A percentile compares a stretch with the other conserved stretches of the same genome.
Evolutionary conservation across 2,329 filamentous ascomycete genomes (phyloP).

Genomic region (Colletotrichum endophyticum): DNA sequence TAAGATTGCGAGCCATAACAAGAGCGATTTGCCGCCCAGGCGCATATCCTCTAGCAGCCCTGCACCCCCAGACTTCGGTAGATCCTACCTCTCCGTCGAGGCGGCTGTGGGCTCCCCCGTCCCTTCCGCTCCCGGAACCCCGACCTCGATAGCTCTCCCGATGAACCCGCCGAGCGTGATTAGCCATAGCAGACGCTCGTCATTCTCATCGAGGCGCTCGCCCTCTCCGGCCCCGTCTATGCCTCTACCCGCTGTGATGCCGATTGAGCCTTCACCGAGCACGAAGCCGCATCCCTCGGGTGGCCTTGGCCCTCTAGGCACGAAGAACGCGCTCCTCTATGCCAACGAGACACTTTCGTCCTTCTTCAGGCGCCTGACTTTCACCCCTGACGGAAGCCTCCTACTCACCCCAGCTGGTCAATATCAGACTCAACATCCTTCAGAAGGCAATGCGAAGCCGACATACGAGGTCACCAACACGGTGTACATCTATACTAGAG

Average conservation of each 20-base stretch:
- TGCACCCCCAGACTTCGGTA: slow-evolving; percentile 81
- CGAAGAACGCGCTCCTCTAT: slow-evolving; percentile 89
- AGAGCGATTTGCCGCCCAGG: slow-evolving; percentile 90
- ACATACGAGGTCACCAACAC: slow-evolving; percentile 92
- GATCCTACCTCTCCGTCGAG: slow-evolving; percentile 66
- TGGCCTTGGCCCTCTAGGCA: slow-evolving; percentile 68
- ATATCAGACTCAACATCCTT: slow-evolving; percentile 80
- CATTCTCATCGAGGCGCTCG: slow-evolving; percentile 86
- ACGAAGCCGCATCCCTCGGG: slow-evolving; percentile 66
- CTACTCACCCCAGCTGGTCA: slow-evolving; percentile 94
- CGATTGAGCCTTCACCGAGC: slow-evolving; percentile 81
- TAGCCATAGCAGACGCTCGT: slow-evolving; percentile 69
- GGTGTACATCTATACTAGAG: slow-evolving; percentile 96
- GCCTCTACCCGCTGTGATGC: slow-evolving; percentile 93
- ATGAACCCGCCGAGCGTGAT: slow-evolving; percentile 95
- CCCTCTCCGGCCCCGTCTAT: slow-evolving; percentile 93
- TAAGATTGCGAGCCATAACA: slow-evolving; percentile 78
- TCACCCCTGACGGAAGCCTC: slow-evolving; percentile 93
- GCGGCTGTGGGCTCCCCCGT: slow-evolving; percentile 77
- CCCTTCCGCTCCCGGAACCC: slow-evolving; percentile 91
- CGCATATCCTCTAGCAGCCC: slow-evolving; percentile 92
- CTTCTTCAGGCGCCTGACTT: slow-evolving; percentile 92
- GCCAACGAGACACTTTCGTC: slow-evolving; percentile 97
- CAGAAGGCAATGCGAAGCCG: slow-evolving; percentile 70
- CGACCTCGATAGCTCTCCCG: slow-evolving; percentile 85